Conservation (phyloP, 2,329 filamentous ascomycete genomes). For the Metarhizium humberi region DNA sequence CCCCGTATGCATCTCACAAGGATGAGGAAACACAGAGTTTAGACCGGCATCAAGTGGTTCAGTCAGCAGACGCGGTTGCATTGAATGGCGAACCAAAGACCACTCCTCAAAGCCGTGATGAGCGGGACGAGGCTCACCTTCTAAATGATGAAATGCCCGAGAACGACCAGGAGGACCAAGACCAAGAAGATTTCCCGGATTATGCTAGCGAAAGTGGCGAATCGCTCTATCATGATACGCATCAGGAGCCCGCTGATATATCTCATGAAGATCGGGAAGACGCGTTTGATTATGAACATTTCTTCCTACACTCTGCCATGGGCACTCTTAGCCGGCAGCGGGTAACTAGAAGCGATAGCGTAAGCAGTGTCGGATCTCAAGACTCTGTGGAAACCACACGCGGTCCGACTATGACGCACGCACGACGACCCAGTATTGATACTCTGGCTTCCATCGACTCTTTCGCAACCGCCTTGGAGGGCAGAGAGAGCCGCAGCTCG, state of each 20-base stretch:
- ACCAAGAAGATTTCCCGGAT: slow-evolving; percentile 4
- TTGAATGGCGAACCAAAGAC: background rate
- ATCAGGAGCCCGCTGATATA: slow-evolving; percentile 41
- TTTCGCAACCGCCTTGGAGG: slow-evolving; percentile 49
- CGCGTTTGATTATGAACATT: slow-evolving; percentile 93
- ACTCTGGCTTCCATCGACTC: slow-evolving; percentile 43
- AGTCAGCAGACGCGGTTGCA: background rate
- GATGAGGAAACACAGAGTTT: background rate
- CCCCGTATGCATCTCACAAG: background rate
- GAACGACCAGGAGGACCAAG: slow-evolving; percentile 14
- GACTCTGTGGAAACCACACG: slow-evolving; percentile 54
- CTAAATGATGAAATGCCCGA: slow-evolving; percentile 3
- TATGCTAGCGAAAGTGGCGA: slow-evolving; percentile 54
- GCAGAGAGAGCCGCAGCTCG: slow-evolving; percentile 30
- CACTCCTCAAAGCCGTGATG: background rate
- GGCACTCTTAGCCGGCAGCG: slow-evolving; percentile 54
- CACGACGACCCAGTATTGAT: slow-evolving; percentile 35
- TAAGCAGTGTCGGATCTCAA: slow-evolving; percentile 47
- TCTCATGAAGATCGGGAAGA: slow-evolving; percentile 91
- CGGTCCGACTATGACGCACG: slow-evolving; percentile 26
- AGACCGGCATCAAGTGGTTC: background rate
- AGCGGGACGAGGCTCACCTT: background rate
- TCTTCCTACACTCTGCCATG: slow-evolving; percentile 88
- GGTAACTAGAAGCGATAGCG: slow-evolving; percentile 26
- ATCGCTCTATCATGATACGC: slow-evolving; percentile 52